Percentiles rank a stretch among this genome's conserved stretches.
phyloP scores from a whole-genome alignment of 352 stramenopile species.

The Globisporangium irregulare region DNA sequence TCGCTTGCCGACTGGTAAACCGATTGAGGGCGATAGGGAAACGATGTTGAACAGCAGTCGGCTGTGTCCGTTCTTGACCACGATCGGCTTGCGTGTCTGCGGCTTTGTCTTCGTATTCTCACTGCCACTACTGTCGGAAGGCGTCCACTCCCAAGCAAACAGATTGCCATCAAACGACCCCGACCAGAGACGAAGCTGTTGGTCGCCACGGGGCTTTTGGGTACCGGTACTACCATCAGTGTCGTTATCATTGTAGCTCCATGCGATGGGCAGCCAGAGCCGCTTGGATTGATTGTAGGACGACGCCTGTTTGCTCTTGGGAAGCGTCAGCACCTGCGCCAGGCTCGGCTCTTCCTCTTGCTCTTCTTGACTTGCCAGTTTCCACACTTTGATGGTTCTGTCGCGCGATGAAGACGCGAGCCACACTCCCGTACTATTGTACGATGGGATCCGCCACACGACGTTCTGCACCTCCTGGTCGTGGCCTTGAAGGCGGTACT shows the following conservation, averaged over 20 bases:
- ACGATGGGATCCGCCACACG: constrained; percentile 28
- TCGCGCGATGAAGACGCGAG: constrained; percentile 69
- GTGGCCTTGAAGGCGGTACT: constrained; percentile 52
- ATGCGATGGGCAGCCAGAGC: constrained; percentile 71
- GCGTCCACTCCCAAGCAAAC: constrained; percentile 55
- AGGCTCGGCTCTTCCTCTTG: constrained; percentile 17
- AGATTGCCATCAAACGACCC: constrained; percentile 71
- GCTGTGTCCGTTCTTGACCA: constrained; percentile 62
- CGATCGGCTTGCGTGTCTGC: constrained; percentile 34
- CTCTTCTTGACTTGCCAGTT: neutral
- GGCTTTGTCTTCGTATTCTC: constrained; percentile 13
- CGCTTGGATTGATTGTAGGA: constrained; percentile 66
- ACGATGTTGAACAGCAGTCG: constrained; percentile 68
- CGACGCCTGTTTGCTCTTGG: constrained; percentile 59
- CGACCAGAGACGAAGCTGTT: constrained; percentile 50
- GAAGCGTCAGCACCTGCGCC: constrained; percentile 38
- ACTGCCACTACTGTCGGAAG: neutral
- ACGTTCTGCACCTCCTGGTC: constrained; percentile 71
- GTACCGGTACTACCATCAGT: neutral
- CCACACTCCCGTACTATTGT: constrained; percentile 19
- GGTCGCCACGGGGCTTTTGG: neutral
- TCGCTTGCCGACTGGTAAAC: neutral
- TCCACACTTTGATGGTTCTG: constrained; percentile 69
- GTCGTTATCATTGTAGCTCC: constrained; percentile 24
- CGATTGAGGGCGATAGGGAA: constrained; percentile 11